Conservation (phyloP, 129 eudicot species). For the Centella asiatica region DNA sequence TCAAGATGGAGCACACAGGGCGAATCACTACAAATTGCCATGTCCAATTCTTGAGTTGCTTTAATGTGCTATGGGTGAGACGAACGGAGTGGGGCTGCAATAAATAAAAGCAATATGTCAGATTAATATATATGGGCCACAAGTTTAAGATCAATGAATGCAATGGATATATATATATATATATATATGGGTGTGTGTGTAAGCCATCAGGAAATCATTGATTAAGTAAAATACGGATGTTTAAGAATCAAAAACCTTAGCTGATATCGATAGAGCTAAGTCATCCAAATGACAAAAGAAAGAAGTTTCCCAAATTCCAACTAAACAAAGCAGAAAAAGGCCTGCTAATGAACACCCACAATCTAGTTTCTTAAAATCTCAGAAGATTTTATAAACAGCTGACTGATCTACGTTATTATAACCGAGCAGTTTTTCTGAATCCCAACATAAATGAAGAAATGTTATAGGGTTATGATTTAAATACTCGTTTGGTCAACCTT, state of each 20-base stretch:
- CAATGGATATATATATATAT: not conserved
- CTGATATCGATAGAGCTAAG: not conserved
- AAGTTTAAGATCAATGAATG: not conserved
- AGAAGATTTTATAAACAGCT: not conserved
- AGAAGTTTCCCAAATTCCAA: not conserved
- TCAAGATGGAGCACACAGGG: constrained; percentile 72
- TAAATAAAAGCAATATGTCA: constrained; percentile 15
- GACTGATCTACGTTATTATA: not conserved
- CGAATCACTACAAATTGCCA: constrained; percentile 94
- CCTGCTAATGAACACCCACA: too few species aligned
- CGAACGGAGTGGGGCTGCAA: constrained; percentile 87
- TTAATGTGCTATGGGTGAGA: constrained; percentile 64
- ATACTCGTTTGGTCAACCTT: too few species aligned
- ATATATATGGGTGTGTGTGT: too few species aligned
- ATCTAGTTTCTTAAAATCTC: too few species aligned
- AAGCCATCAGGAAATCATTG: not conserved
- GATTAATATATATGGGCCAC: not conserved
- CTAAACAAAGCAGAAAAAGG: not conserved
- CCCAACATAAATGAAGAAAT: too few species aligned
- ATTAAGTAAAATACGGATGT: not conserved
- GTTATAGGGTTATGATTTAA: too few species aligned
- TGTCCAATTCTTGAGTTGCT: constrained; percentile 86
- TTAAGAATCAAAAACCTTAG: not conserved
- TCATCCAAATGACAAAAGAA: not conserved
- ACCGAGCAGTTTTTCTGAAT: not conserved